Evolutionary conservation across 805 yeast species (phyloP).

Genomic region (Kuraishia ogatae): DNA sequence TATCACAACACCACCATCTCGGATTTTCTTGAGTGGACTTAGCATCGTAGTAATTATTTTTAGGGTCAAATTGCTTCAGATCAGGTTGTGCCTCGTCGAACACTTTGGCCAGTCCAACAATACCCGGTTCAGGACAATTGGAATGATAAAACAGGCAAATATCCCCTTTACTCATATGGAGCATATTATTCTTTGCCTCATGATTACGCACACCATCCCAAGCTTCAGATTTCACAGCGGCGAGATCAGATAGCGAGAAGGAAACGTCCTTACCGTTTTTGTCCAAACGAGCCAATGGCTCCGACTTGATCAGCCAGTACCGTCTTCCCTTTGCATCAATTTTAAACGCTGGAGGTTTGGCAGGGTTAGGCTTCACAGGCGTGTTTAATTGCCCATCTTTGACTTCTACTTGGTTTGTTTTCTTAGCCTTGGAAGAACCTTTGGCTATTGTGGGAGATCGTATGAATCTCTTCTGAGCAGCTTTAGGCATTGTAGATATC

Average conservation of each 20-base stretch:
- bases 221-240: constrained; percentile 28
- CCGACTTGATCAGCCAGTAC: constrained; percentile 51
- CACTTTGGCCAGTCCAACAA: constrained; percentile 40
- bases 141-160: constrained; percentile 46
- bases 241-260: constrained; percentile 36
- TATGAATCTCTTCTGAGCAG: neutral
- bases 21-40: constrained; percentile 33
- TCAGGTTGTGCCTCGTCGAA: constrained; percentile 29
- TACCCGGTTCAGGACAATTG: constrained; percentile 44
- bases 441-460: neutral
- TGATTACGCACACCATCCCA: constrained; percentile 58
- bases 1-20: constrained; percentile 52
- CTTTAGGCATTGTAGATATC: neutral
- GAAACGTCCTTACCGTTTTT: constrained; percentile 37
- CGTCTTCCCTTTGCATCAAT: constrained; percentile 19
- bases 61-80: constrained; percentile 28
- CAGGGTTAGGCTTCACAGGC: constrained; percentile 16
- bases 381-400: neutral
- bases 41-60: constrained; percentile 38
- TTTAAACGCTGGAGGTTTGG: constrained; percentile 23
- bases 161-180: constrained; percentile 38
- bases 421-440: neutral
- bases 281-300: constrained; percentile 41
- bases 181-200: constrained; percentile 45
- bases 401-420: neutral